Evolutionary conservation across 1,284 basidiomycete species (phyloP), one percentile per base, ranked within the genome.

Genomic region (Wolfiporia cocos): DNA sequence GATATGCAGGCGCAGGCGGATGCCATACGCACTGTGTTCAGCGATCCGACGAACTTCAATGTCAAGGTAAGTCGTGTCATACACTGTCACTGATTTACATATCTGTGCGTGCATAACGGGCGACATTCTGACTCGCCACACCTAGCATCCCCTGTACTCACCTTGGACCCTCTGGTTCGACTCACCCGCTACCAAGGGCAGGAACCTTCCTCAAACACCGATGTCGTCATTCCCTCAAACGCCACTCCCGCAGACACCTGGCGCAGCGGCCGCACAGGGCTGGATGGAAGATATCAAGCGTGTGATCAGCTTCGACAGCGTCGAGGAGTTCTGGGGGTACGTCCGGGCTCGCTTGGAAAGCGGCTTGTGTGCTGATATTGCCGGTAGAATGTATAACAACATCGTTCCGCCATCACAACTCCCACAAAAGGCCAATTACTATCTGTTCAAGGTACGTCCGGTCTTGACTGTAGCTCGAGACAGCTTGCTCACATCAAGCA

Each of bases 261-360:
- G 80, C 48, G 74, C 59, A 32, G 73, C 73, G 41, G 84, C 83
- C 42, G 85, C 82, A 18, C 80, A 82, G 56, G 88, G 88, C 28
- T 97, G 94, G 94, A 94, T 96, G 86, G 93, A 96, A 56, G 91
- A 95, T 59, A 94, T 97, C 60, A 92, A 93, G 59, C 85, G 87
- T 48, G 91, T 97, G 43, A 92, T 96, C 58, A 82, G 76, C 49
- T 94, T 97, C 59, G 87, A 94, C 61, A 91, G 86, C 49, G 92
- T 97, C 20, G 93, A 97, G 67, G 93, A 96, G 65, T 97, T 97
- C 66, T 97, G 94, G 94, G 92, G 93, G 83, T 88, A 53, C 53
- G 81, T 70, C 22, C 20, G 44, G 11, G 7, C 24, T 41, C 47
- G 20, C 38, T 43, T 35, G n/a, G 28, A 4, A 21, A 19, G 4